Evolutionary conservation across 768 basidiomycete species (phyloP), one percentile per base, ranked within the genome.

Genomic region (Suillus bovinus): DNA sequence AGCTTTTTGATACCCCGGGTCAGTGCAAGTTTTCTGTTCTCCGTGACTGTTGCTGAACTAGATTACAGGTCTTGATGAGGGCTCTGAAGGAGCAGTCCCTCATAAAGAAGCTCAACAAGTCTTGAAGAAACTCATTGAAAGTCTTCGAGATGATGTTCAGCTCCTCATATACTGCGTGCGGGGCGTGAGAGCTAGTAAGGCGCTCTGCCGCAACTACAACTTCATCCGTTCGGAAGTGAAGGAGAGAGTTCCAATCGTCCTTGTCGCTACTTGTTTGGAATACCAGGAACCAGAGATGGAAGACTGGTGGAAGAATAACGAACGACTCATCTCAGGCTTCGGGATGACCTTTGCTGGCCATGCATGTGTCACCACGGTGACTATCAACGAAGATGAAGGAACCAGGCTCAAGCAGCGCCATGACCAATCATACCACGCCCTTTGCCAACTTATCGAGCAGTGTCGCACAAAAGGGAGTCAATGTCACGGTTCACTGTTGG

Each of bases 281-380:
- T 72, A 72, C 41, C 65, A 74, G 2, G 69, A 76, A 33, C 66
- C 64, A 22, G 69, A 71, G 4, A 77, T 77, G 71, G 73, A 74
- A 3, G 56, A 57, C 29, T 81, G 80, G 81, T 81, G 79, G 80
- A 61, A 46, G n/a, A 60, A 69, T 57, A 77, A 80, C 41, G 68
- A 77, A 62, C 60, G 63, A 36, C 59, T 61, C 10, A 72, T 82
- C 57, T 66, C 63, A n/a, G 61, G 57, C 31, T 66, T 76, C 38
- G 69, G 70, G 10, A 80, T 81, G 70, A 55, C 62, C 11, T 79
- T 80, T n/a, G 66, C 70, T 41, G 78, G 73, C 2, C 72, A 78
- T 20, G 80, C 76, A 13, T 82, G 81, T 57, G 70, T 81, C 55
- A 70, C 69, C 1, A 50, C 68, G 5, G 41, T 53, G 14, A 24